Evolutionary conservation across 331 rosid species (phyloP), one percentile per base, ranked within the genome.

Genomic region (Pyrus hybrid): DNA sequence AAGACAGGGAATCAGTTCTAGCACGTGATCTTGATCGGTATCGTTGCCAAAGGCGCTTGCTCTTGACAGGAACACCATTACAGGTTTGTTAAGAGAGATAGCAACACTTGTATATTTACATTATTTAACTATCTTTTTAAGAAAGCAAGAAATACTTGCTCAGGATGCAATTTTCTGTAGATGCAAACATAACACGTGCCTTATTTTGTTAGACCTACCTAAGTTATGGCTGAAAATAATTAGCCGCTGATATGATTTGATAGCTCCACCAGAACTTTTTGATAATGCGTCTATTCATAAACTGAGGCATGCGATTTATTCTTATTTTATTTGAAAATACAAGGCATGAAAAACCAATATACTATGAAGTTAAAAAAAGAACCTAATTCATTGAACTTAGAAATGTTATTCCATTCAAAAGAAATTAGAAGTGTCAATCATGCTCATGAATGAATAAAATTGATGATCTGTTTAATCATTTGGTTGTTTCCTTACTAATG

Each of bases 11-110:
- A 77, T 95, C 99, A 0, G 99, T 95, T 80, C 83, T 95, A 51
- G 97, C 99, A 4, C 99, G 99, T 32, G 99, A 95, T 79, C 99
- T 95, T 83, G 99, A 95, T 80, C 88, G 97, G 77, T 95, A 92
- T 71, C 96, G 96, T 75, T 95, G 99, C 85, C 99, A 87, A 82
- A 86, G 99, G 79, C 97, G 99, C 74, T 83, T 95, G 73, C 99
- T 95, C 76, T 88, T 95, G 84, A 95, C 99, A 47, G 99, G 99
- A 80, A 95, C 99, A 30, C 99, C 99, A 3, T 87, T 95, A 77
- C 99, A 95, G 99, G 99, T 95, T 61, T 45, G 80, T 45, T 77
- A 70, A 25, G 47, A 63, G 56, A 8, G 35, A 26, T 62, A 18
- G 12, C 67, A 62, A 28, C 33, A 6, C 67, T 26, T 26, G 7